Evolutionary conservation across 352 stramenopile species (phyloP), one percentile per base, ranked within the genome.

Genomic region (Pythium folliculosum): DNA sequence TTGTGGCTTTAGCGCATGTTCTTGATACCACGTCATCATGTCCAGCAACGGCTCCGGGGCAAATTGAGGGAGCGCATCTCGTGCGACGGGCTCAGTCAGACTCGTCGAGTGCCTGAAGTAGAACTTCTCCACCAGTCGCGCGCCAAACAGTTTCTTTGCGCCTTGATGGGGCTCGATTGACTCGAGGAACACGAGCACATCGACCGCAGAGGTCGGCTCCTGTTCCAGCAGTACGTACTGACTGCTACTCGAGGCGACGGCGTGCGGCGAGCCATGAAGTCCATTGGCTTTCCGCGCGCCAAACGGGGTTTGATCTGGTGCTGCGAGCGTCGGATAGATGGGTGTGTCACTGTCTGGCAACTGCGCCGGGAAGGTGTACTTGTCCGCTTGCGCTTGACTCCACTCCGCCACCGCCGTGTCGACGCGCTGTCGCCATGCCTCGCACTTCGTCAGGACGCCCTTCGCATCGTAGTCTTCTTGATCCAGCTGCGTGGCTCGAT

Each of bases 21-120:
- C 38, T 51, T 49, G 58, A 49, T 65, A 65, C 58, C 58, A 65
- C 27, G 32, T 37, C 58, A 65, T 53, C 30, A 65, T n/a, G 19
- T 49, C 21, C 3, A 65, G 45, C 5, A 65, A 32, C 3, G n/a
- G 27, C 19, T 45, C 58, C 14, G 58, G 47, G 1, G n/a, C 58
- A 30, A 17, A 12, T 2, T 50, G 13, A 19, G 5, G 4, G 16
- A 35, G n/a, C 17, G 9, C 4, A 21, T 12, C 6, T 3, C 30
- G 45, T 13, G 19, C 1, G 25, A 63, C 25, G 25, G 14, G 13
- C 13, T 21, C 17, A 19, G 10, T 38, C 21, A 57, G 23, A 19
- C 9, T 35, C 2, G 5, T 50, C 14, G 47, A 37, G 4, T 27
- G 14, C 58, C 48, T 17, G 5, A 51, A 27, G 21, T 58, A 38